phyloP scores from a whole-genome alignment of 1,284 basidiomycete genomes.

The Malassezia obtusa region DNA sequence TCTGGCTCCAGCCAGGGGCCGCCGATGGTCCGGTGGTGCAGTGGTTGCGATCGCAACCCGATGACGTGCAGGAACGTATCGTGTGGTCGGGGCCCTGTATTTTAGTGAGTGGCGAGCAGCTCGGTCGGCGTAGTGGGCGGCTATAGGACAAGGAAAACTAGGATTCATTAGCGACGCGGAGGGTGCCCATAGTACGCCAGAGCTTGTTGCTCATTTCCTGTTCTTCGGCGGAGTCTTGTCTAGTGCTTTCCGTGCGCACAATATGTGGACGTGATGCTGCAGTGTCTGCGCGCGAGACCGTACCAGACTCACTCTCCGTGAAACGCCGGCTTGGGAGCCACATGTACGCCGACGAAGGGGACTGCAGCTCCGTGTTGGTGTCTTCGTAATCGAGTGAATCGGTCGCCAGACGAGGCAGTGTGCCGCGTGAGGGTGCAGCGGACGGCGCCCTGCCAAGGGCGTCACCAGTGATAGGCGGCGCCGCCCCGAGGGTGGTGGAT shows the following conservation, averaged over 20 bases:
- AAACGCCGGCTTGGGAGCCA: slow-evolving; percentile 4
- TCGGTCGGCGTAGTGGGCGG: slow-evolving; percentile 35
- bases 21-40: slow-evolving; percentile 15
- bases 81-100: slow-evolving; percentile 43
- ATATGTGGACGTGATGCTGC: not conserved
- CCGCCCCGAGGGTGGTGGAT: not conserved
- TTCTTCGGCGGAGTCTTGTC: not conserved
- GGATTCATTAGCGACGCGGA: slow-evolving; percentile 2
- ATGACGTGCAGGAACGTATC: slow-evolving; percentile 26
- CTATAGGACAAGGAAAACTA: slow-evolving; percentile 15
- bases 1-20: slow-evolving; percentile 34
- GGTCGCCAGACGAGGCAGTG: not conserved
- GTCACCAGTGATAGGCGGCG: not conserved
- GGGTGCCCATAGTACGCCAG: slow-evolving; percentile 1
- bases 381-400: not conserved
- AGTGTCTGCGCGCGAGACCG: not conserved
- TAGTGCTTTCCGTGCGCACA: not conserved
- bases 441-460: not conserved
- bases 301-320: not conserved
- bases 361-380: not conserved
- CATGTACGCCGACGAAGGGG: slow-evolving; percentile 14
- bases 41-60: slow-evolving; percentile 32
- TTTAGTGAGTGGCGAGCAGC: slow-evolving; percentile 33
- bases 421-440: not conserved
- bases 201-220: slow-evolving; percentile 1